Evolutionary conservation across 2,329 filamentous ascomycete species (phyloP), one percentile per base, ranked within the genome.

Genomic region (Alternaria sp.): DNA sequence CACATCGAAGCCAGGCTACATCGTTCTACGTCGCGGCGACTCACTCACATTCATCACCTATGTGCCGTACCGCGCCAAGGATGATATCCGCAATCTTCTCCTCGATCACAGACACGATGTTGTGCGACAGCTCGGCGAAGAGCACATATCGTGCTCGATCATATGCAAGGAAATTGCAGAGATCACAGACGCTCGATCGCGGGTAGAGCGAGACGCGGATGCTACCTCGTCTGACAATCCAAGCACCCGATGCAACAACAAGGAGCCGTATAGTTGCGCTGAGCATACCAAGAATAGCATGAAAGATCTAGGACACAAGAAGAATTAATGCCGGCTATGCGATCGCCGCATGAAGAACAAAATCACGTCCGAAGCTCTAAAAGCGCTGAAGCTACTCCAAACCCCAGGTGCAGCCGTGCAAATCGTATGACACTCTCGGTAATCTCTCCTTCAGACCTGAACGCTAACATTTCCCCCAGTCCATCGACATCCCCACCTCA

Each of bases 321-420:
- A 61, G 45, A 73, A 67, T 42, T 66, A 70, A 56, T 74, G 72
- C 41, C 65, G 69, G 6, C 62, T 73, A 23, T 73, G 72, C 51
- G 71, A 74, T 44, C 68, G 70, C 11, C 69, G 72, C 4, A 74
- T 75, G 72, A 72, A 72, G 60, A 72, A 73, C 48, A 62, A 57
- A 5, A 71, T 74, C 33, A 54, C 58, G 10, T 42, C 64, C 0
- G 61, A 61, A 8, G 71, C 67, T 9, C 34, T 61, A 1, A 51
- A 56, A 3, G 70, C 67, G 5, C 56, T 75, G 0, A 42, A n/a
- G 14, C 50, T 55, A 6, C 51, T 75, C 1, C 14, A 54, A 1
- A 34, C 51, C 6, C 31, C 33, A 1, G 67, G 68, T 1, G 40
- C 50, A 14, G 59, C 61, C 7, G 67, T 73, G 2, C 71, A 73